A percentile compares a stretch with the other conserved stretches of the same genome.
Conservation (phyloP, 2,329 filamentous ascomycete species). For the Emmonsiellopsis sp. region DNA sequence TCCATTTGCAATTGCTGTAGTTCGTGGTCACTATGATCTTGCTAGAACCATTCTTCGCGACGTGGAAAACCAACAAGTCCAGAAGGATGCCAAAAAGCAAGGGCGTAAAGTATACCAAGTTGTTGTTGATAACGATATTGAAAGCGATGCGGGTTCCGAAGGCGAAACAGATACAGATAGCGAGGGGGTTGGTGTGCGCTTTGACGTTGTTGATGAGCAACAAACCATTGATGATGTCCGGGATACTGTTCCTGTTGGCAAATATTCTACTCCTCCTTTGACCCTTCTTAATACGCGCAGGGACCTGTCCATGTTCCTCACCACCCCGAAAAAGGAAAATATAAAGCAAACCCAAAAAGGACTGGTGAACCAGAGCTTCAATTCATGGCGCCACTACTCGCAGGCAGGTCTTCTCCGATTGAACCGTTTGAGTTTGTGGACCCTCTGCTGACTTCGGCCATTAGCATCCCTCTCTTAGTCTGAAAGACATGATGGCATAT, state of each 20-base stretch:
- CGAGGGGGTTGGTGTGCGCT: constrained; percentile 22
- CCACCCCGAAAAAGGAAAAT: neutral
- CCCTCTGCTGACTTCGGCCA: neutral
- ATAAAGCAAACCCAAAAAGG: neutral
- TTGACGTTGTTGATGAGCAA: constrained; percentile 53
- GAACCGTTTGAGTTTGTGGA: neutral
- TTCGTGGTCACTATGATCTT: constrained; percentile 55
- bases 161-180: constrained; percentile 10
- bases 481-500: neutral
- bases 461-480: neutral
- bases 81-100: constrained; percentile 42
- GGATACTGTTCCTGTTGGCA: constrained; percentile 38
- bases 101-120: constrained; percentile 31
- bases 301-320: neutral
- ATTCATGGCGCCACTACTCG: neutral
- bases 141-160: neutral
- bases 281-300: neutral
- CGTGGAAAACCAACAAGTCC: constrained; percentile 54
- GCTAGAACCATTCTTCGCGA: constrained; percentile 64
- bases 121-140: constrained; percentile 6
- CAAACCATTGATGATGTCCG: constrained; percentile 73
- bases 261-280: constrained; percentile 4
- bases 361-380: neutral
- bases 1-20: constrained; percentile 60
- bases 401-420: neutral